A percentile compares a stretch with the other conserved stretches of the same genome.
phyloP scores from a whole-genome alignment of 1,139 yeast genomes.

The Sugiyamaella japonica region DNA sequence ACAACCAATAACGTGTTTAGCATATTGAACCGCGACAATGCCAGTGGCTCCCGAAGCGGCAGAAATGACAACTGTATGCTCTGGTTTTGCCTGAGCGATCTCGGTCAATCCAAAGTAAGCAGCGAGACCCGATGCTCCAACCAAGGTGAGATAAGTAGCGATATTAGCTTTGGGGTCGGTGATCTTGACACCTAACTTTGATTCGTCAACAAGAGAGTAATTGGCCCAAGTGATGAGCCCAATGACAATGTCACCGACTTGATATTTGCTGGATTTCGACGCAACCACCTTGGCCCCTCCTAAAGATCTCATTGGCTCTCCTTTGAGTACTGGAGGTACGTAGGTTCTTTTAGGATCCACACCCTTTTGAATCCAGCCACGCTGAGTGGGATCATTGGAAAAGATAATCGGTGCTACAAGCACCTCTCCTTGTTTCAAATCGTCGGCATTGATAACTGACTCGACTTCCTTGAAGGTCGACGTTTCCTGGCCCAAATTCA shows the following conservation, averaged over 20 bases:
- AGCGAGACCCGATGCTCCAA: slow-evolving; percentile 62
- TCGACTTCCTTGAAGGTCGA: slow-evolving; percentile 8
- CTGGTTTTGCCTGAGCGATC: slow-evolving; percentile 28
- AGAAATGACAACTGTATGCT: slow-evolving; percentile 49
- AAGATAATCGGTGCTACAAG: slow-evolving; percentile 50
- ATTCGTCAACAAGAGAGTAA: slow-evolving; percentile 38
- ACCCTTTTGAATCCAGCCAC: slow-evolving; percentile 53
- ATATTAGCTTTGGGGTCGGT: slow-evolving; percentile 19
- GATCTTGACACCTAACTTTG: slow-evolving; percentile 17
- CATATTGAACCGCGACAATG: slow-evolving; percentile 58
- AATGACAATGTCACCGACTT: slow-evolving; percentile 48
- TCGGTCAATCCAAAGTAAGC: slow-evolving; percentile 59
- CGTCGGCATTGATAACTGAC: slow-evolving; percentile 21
- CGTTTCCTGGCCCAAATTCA: slow-evolving; percentile 2
- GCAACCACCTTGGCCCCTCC: slow-evolving; percentile 54
- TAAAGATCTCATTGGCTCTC: slow-evolving; percentile 51
- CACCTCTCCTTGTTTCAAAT: slow-evolving; percentile 48
- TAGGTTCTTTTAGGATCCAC: slow-evolving; percentile 45
- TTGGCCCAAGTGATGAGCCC: slow-evolving; percentile 48
- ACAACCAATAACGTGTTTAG: slow-evolving; percentile 54
- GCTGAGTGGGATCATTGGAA: slow-evolving; percentile 70
- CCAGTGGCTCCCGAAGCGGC: slow-evolving; percentile 79
- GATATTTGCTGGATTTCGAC: slow-evolving; percentile 44
- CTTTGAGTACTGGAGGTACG: slow-evolving; percentile 49
- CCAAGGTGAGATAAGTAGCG: slow-evolving; percentile 44